phyloP scores from a whole-genome alignment of 306 rosid genomes.

The Malus fusca region DNA sequence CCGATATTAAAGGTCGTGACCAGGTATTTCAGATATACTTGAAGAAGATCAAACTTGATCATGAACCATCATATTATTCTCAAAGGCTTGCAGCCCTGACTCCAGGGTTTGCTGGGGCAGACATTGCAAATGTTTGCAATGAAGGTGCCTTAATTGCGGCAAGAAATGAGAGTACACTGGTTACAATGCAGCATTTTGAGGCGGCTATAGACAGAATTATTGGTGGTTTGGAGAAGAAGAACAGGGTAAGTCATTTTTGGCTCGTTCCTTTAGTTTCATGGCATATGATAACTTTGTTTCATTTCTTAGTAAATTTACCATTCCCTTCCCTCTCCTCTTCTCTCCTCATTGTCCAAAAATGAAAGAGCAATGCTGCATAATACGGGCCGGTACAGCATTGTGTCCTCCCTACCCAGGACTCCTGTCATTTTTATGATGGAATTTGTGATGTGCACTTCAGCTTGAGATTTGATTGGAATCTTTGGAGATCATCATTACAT shows the following conservation, averaged over 20 bases:
- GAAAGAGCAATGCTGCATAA: background rate
- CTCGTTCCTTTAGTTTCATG: background rate
- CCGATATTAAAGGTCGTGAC: slow-evolving; percentile 84
- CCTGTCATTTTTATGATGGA: too few species aligned
- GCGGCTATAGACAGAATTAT: slow-evolving; percentile 91
- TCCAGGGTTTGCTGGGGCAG: slow-evolving; percentile 99
- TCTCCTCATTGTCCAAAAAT: too few species aligned
- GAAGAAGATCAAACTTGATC: slow-evolving; percentile 82
- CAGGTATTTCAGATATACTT: slow-evolving; percentile 83
- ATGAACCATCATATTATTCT: slow-evolving; percentile 71
- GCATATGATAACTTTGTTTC: background rate
- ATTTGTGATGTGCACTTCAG: too few species aligned
- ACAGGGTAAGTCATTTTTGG: slow-evolving; percentile 41
- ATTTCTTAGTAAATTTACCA: background rate
- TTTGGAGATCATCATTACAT: background rate
- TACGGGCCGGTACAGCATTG: background rate
- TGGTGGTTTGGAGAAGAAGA: slow-evolving; percentile 97
- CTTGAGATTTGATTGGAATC: background rate
- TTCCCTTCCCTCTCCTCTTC: background rate
- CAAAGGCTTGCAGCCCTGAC: slow-evolving; percentile 93
- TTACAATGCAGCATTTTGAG: slow-evolving; percentile 76
- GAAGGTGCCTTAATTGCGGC: slow-evolving; percentile 98
- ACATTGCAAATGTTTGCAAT: slow-evolving; percentile 94
- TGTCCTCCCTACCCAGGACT: too few species aligned
- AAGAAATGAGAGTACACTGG: slow-evolving; percentile 46